phyloP scores from a whole-genome alignment of 75 land plant species.

The Ceratopteris richardii region DNA sequence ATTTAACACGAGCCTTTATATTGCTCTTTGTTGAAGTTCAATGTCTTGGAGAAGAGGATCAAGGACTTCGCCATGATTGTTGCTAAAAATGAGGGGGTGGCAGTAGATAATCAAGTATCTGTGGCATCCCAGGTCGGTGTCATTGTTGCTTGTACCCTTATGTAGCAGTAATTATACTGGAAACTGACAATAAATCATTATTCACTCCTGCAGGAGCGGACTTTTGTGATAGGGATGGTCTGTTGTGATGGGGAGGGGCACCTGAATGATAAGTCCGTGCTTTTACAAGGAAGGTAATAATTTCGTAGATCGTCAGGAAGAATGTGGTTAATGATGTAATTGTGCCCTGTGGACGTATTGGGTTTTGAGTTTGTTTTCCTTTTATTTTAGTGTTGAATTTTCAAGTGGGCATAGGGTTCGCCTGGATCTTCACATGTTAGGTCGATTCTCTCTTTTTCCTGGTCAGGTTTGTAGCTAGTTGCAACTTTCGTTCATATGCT shows the following conservation, averaged over 20 bases:
- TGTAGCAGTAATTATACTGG: neutral
- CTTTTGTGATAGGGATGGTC: constrained; percentile 80
- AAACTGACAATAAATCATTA: neutral
- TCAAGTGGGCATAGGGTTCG: constrained; percentile 91
- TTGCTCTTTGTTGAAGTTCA: constrained; percentile 34
- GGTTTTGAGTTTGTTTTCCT: neutral
- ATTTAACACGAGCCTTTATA: neutral
- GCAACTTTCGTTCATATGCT: no score
- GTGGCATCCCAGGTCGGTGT: constrained; percentile 75
- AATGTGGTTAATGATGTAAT: no score
- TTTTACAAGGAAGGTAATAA: constrained; percentile 88
- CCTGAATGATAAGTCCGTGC: constrained; percentile 77
- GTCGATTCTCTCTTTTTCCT: constrained; percentile 75
- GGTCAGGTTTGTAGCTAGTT: constrained; percentile 45
- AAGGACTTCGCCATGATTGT: constrained; percentile 32
- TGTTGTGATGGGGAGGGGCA: constrained; percentile 92
- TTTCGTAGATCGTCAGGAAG: constrained; percentile 1
- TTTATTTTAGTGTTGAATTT: constrained; percentile 57
- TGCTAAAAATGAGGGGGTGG: constrained; percentile 36
- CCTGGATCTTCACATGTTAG: constrained; percentile 69
- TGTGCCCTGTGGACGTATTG: no score
- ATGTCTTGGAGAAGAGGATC: constrained; percentile 70
- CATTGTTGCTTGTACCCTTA: neutral
- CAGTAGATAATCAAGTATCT: constrained; percentile 51
- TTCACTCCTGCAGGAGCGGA: constrained; percentile 45